These are phyloP conservation scores for Penicillium atrosanguineum DNA, from an alignment of 495 filamentous ascomycete species.

Conservation along the genomic window DNA sequence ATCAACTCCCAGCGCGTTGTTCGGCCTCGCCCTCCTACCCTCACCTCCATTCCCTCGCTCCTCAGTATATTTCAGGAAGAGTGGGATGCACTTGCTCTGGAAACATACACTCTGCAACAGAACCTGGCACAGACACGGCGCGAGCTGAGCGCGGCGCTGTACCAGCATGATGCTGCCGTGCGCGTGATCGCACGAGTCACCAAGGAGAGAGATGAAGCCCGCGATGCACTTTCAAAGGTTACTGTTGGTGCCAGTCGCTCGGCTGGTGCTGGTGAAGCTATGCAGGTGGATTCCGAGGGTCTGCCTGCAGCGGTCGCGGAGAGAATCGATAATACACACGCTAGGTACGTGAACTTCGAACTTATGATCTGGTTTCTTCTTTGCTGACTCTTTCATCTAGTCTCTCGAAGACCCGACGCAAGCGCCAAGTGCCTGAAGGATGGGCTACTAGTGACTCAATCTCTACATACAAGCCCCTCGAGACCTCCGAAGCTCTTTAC, in stretches of 20 bases:
- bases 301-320: slow-evolving; percentile 70
- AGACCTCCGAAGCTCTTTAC: slow-evolving; percentile 61
- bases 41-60: slow-evolving; percentile 95
- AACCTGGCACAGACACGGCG: slow-evolving; percentile 86
- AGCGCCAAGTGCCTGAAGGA: slow-evolving; percentile 77
- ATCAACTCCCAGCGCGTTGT: slow-evolving; percentile 80
- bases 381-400: slow-evolving; percentile 44
- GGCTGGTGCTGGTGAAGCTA: slow-evolving; percentile 68
- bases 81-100: slow-evolving; percentile 91
- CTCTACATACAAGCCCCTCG: slow-evolving; percentile 58
- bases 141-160: slow-evolving; percentile 88
- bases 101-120: slow-evolving; percentile 84
- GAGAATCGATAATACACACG: slow-evolving; percentile 74
- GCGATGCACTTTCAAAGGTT: slow-evolving; percentile 86
- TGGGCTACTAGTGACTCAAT: slow-evolving; percentile 81
- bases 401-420: slow-evolving; percentile 79
- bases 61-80: slow-evolving; percentile 97
- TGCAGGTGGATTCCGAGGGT: slow-evolving; percentile 80
- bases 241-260: slow-evolving; percentile 60
- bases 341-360: slow-evolving; percentile 55
- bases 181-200: slow-evolving; percentile 88
- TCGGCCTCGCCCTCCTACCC: slow-evolving; percentile 84
- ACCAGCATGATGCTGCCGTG: slow-evolving; percentile 93
- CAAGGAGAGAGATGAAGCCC: slow-evolving; percentile 85
- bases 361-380: neutral